phyloP scores from a whole-genome alignment of 2,329 filamentous ascomycete species.

The Zasmidium cellare region DNA sequence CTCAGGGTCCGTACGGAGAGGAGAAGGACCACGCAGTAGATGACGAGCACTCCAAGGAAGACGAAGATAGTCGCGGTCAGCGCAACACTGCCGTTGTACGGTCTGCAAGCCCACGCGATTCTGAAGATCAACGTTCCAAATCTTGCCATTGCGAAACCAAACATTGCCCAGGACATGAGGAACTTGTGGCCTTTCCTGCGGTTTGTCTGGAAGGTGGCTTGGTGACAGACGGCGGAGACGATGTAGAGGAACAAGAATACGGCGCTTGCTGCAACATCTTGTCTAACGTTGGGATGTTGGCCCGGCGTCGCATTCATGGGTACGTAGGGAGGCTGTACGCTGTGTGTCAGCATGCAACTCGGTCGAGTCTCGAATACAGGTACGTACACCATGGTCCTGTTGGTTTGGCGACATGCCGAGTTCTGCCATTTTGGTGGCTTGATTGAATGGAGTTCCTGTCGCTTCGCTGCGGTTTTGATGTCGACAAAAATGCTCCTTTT shows the following conservation, averaged over 20 bases:
- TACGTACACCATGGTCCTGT: too few relatives aligned
- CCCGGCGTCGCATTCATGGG: slow-evolving; percentile 21
- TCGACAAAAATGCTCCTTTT: too few relatives aligned
- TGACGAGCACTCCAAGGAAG: slow-evolving; percentile 8
- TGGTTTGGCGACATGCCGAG: too few relatives aligned
- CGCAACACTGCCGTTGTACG: background rate
- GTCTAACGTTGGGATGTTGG: slow-evolving; percentile 30
- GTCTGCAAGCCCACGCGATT: background rate
- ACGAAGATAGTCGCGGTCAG: background rate
- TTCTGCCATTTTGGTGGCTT: too few relatives aligned
- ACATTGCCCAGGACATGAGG: too few relatives aligned
- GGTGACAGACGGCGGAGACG: slow-evolving; percentile 37
- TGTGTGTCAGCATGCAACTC: background rate
- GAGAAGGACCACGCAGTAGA: slow-evolving; percentile 18
- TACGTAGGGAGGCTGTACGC: background rate
- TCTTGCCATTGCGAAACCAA: slow-evolving; percentile 42
- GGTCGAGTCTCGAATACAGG: too few relatives aligned
- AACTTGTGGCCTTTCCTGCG: too few relatives aligned
- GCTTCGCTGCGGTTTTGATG: too few relatives aligned
- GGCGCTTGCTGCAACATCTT: slow-evolving; percentile 40
- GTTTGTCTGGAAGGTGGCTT: slow-evolving; percentile 42
- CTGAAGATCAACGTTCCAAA: slow-evolving; percentile 31
- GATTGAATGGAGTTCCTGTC: too few relatives aligned
- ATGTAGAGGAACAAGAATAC: slow-evolving; percentile 41
- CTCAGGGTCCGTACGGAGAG: slow-evolving; percentile 15